Percentiles rank a stretch among this genome's conserved stretches.
Conservation (phyloP, 1,284 basidiomycete genomes). For the Trichosporon inkin region DNA sequence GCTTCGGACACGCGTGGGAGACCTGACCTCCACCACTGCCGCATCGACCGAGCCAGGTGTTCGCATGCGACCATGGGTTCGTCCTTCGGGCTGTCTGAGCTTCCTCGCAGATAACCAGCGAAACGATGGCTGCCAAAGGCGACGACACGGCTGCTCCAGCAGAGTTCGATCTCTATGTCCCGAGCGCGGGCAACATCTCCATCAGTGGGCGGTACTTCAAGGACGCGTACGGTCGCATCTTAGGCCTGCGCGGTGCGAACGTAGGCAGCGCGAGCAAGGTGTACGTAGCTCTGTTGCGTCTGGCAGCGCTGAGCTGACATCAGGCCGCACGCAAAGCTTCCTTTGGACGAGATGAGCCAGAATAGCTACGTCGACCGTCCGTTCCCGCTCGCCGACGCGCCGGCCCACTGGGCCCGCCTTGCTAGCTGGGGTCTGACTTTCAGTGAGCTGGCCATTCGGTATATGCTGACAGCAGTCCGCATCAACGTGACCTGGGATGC, state of each 20-base stretch:
- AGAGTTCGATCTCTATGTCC: slow-evolving; percentile 14
- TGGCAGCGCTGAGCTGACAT: slow-evolving; percentile 39
- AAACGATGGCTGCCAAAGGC: neutral
- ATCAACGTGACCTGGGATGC: slow-evolving; percentile 96
- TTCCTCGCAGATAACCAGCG: neutral
- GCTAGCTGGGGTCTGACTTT: slow-evolving; percentile 82
- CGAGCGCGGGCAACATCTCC: slow-evolving; percentile 21
- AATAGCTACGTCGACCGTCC: slow-evolving; percentile 78
- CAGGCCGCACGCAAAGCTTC: slow-evolving; percentile 16
- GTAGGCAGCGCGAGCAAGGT: slow-evolving; percentile 74
- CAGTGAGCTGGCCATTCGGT: slow-evolving; percentile 53
- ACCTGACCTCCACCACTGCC: neutral
- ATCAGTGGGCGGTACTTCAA: slow-evolving; percentile 65
- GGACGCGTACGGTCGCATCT: slow-evolving; percentile 69
- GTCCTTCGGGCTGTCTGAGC: no score
- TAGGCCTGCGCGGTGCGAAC: slow-evolving; percentile 74
- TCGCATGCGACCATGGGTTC: no score
- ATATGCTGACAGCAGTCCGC: slow-evolving; percentile 57
- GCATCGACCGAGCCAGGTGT: neutral
- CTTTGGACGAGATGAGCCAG: slow-evolving; percentile 51
- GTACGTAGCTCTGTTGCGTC: slow-evolving; percentile 54
- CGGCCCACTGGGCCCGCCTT: slow-evolving; percentile 71
- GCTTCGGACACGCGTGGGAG: neutral
- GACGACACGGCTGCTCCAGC: neutral
- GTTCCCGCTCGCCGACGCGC: slow-evolving; percentile 76